Conservation (phyloP, 1,139 yeast species). For the Ogataea hybrid region DNA sequence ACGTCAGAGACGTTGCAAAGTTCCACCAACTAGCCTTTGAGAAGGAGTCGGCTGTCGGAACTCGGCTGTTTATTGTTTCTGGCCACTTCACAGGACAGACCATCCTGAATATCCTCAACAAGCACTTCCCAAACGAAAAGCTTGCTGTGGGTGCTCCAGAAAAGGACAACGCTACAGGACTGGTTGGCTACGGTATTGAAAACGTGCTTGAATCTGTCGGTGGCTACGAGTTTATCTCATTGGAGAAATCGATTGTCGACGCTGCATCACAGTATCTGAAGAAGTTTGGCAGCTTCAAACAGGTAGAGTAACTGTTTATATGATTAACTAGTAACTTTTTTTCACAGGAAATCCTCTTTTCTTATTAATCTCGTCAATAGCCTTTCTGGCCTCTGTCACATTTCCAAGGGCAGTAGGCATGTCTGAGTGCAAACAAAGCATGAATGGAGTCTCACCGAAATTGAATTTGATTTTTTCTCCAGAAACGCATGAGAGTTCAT, state of each 20-base stretch:
- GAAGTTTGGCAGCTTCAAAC: conserved; percentile 4
- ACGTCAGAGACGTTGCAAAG: conserved; percentile 46
- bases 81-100: conserved; percentile 39
- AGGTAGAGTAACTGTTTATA: background rate
- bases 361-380: conserved; percentile 32
- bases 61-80: conserved; percentile 41
- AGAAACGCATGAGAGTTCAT: conserved; percentile 25
- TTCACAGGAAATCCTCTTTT: conserved; percentile 11
- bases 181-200: conserved; percentile 11
- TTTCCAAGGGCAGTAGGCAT: conserved; percentile 39
- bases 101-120: conserved; percentile 37
- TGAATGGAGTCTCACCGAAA: conserved; percentile 33
- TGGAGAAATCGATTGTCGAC: conserved; percentile 40
- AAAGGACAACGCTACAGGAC: conserved; percentile 3
- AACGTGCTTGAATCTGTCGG: conserved; percentile 30
- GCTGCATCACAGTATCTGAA: conserved; percentile 37
- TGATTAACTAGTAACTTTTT: background rate
- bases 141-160: conserved; percentile 25
- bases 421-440: conserved; percentile 39
- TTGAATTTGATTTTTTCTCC: conserved; percentile 28
- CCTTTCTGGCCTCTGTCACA: conserved; percentile 33
- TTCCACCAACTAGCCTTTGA: conserved; percentile 41
- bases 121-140: conserved; percentile 38
- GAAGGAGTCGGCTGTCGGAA: conserved; percentile 32
- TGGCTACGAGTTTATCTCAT: conserved; percentile 38